Evolutionary conservation across 495 filamentous ascomycete species (phyloP), one percentile per base, ranked within the genome.

Genomic region (Talaromyces borbonicus): DNA sequence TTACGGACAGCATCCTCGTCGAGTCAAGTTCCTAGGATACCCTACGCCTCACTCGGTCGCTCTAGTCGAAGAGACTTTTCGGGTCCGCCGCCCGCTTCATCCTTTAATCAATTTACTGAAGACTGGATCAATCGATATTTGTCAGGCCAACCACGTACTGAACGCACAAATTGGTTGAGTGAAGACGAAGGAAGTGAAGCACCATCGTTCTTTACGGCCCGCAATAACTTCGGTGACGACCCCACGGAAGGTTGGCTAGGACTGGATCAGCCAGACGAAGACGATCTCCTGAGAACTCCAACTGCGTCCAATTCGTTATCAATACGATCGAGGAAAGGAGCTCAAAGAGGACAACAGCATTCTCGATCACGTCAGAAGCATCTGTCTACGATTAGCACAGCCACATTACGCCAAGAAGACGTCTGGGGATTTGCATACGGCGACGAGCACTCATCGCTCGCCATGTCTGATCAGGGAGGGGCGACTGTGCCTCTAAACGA

Each of bases 71-170:
- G 58, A 41, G 60, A 61, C 37, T 26, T 56, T 18, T 48, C 41
- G 8, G 56, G 52, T 32, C 46, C 52, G 56, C 72, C 51, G 60
- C 74, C 29, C 62, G 75, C 56, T 12, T 62, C 60, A 44, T 63
- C 66, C 2, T 65, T 67, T 38, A 65, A 66, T 43, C 81, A 83
- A 33, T 79, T 85, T 44, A 86, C 82, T 1, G 77, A 85, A 55
- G 81, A 84, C 66, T 87, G 83, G 83, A 83, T 87, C 49, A 78
- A 83, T 30, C 80, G 83, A 51, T 83, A 85, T 51, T 78, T 83
- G 5, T 73, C 77, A 8, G 72, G 74, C 50, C 77, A 78, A 51
- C 67, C 67, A 32, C 62, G 73, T 31, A 74, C 75, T 43, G 83
- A 86, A 58, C 72, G 74, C 43, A 74, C 73, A 30, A 78, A 83